These are phyloP conservation scores for Pythium pyrilobum DNA, from an alignment of 352 stramenopile species.

Conservation along the genomic window DNA sequence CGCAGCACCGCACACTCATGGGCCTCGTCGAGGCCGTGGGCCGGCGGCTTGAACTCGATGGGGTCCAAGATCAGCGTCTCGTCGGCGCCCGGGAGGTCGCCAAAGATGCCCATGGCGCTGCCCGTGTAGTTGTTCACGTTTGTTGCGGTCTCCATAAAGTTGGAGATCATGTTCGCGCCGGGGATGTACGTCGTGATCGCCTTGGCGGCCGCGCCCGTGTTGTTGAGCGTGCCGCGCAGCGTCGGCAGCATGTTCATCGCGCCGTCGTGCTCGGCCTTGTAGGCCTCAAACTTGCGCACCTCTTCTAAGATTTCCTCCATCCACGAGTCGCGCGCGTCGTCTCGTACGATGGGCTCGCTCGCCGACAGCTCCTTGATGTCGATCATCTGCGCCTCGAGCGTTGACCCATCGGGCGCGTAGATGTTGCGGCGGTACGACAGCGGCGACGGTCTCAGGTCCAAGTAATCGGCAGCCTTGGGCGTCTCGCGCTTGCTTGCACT, in stretches of 20 bases:
- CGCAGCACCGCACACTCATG: conserved; percentile 67
- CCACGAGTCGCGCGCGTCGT: conserved; percentile 46
- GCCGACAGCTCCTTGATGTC: conserved; percentile 53
- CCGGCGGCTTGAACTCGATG: conserved; percentile 21
- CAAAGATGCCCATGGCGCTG: conserved; percentile 41
- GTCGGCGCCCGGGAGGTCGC: conserved; percentile 47
- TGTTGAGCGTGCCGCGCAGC: conserved; percentile 48
- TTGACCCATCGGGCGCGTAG: conserved; percentile 63
- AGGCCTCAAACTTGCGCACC: conserved; percentile 48
- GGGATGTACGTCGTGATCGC: conserved; percentile 73
- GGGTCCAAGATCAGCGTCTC: conserved; percentile 60
- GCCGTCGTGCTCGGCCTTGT: conserved; percentile 27
- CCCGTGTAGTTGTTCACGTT: conserved; percentile 44
- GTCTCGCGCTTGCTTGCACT: conserved; percentile 6
- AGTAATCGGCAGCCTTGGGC: conserved; percentile 44
- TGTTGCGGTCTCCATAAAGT: conserved; percentile 63
- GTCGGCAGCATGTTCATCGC: conserved; percentile 52
- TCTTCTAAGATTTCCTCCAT: conserved; percentile 62
- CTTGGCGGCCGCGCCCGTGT: conserved; percentile 55
- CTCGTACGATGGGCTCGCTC: conserved; percentile 36
- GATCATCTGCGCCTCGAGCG: conserved; percentile 58
- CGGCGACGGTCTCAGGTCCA: conserved; percentile 52
- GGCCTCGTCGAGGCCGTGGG: conserved; percentile 20
- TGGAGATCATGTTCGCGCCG: conserved; percentile 61
- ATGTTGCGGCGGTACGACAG: conserved; percentile 67